These are phyloP conservation scores for Bertia moriformis DNA, from an alignment of 2,329 filamentous ascomycete species.

Conservation along the genomic window DNA sequence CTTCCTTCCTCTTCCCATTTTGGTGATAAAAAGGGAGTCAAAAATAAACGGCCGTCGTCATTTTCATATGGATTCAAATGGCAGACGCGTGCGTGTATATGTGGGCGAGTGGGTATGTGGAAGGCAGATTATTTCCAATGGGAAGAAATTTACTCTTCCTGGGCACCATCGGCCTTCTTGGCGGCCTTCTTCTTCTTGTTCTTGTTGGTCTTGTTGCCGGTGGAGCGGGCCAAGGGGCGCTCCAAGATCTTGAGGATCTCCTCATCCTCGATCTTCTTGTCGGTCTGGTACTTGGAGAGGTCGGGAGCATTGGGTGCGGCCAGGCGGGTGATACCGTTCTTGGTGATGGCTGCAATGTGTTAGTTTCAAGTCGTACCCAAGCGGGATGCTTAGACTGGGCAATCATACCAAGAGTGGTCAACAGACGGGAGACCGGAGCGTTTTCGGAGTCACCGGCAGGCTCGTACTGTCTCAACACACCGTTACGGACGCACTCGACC, in stretches of 20 bases:
- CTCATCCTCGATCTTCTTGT: constrained; percentile 96
- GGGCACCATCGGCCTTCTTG: no score
- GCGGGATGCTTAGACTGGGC: constrained; percentile 3
- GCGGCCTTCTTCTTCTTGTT: constrained; percentile 73
- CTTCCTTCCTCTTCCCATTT: no score
- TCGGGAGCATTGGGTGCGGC: constrained; percentile 65
- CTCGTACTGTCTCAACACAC: constrained; percentile 90
- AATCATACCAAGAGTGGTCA: constrained; percentile 81
- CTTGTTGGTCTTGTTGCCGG: constrained; percentile 88
- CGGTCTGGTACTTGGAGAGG: constrained; percentile 70
- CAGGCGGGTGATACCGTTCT: constrained; percentile 86
- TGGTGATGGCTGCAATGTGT: constrained; percentile 63
- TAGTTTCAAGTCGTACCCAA: constrained; percentile 13
- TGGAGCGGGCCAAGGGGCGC: constrained; percentile 71
- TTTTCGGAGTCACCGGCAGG: constrained; percentile 87
- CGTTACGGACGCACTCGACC: constrained; percentile 85
- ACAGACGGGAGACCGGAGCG: constrained; percentile 67
- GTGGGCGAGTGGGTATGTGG: no score
- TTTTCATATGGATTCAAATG: no score
- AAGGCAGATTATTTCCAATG: no score
- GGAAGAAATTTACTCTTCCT: no score
- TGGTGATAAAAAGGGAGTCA: no score
- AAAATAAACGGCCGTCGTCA: no score
- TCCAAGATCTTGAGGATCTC: constrained; percentile 90
- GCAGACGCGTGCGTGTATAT: no score